A percentile compares a stretch with the other conserved stretches of the same genome.
Conservation (phyloP, 2,329 filamentous ascomycete genomes). For the Myriosclerotinia curreyana region DNA sequence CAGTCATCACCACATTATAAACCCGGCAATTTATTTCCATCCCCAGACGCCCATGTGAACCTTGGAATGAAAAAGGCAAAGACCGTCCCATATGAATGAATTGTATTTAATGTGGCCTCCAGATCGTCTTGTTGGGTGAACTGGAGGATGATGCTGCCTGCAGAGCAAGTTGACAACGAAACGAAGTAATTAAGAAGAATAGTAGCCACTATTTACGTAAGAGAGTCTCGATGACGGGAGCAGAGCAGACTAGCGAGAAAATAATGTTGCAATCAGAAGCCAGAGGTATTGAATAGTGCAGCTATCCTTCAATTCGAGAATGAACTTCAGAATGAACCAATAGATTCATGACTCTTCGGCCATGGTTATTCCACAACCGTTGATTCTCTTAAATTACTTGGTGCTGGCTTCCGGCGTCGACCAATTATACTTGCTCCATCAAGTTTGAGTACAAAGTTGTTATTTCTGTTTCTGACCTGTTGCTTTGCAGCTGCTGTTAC, state of each 20-base stretch:
- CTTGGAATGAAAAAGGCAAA: slow-evolving; percentile 17
- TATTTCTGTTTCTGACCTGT: slow-evolving; percentile 70
- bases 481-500: slow-evolving; percentile 81
- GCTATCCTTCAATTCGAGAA: not conserved
- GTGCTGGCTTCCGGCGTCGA: slow-evolving; percentile 53
- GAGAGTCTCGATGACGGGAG: not conserved
- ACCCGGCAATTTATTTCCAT: slow-evolving; percentile 16
- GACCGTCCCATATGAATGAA: slow-evolving; percentile 16
- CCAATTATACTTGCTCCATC: slow-evolving; percentile 88
- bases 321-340: not conserved
- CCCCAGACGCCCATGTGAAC: slow-evolving; percentile 20
- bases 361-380: slow-evolving; percentile 28
- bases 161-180: not conserved
- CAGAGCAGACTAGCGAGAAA: not conserved
- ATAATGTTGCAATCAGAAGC: not conserved
- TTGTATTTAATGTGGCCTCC: slow-evolving; percentile 9
- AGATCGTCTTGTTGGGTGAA: not conserved
- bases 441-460: slow-evolving; percentile 86
- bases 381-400: slow-evolving; percentile 36
- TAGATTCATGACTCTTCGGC: not conserved
- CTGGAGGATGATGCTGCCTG: not conserved
- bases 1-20: slow-evolving; percentile 3
- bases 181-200: not conserved
- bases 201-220: not conserved
- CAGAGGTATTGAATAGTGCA: not conserved